Conservation (phyloP, 345 rosid genomes). For the Hypericum perforatum region DNA sequence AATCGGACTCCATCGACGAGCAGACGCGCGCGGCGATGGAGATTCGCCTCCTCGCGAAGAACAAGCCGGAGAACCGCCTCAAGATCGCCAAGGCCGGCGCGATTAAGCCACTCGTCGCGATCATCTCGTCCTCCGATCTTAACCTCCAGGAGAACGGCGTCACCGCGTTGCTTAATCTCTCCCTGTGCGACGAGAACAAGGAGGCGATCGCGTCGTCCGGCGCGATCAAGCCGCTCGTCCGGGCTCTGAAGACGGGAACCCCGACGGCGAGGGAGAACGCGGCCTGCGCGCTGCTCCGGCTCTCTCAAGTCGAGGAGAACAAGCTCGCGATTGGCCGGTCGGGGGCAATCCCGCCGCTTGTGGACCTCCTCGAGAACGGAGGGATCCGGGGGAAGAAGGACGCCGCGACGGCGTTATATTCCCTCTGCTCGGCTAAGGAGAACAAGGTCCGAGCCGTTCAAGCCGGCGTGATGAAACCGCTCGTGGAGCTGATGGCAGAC, state of each 20-base stretch:
- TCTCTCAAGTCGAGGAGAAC: constrained; percentile 79
- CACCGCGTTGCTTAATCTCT: constrained; percentile 80
- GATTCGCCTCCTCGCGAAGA: constrained; percentile 79
- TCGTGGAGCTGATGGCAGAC: constrained; percentile 92
- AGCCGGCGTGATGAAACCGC: constrained; percentile 68
- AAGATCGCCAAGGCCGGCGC: constrained; percentile 84
- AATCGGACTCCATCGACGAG: constrained; percentile 64
- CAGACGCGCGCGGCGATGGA: constrained; percentile 97
- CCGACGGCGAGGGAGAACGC: constrained; percentile 82
- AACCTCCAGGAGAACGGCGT: constrained; percentile 90
- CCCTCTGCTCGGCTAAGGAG: constrained; percentile 66
- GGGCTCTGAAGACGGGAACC: constrained; percentile 62
- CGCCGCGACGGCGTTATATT: constrained; percentile 85
- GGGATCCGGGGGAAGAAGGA: constrained; percentile 80
- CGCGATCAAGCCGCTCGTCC: constrained; percentile 75
- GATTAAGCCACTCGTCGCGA: constrained; percentile 55
- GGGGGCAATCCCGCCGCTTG: constrained; percentile 69
- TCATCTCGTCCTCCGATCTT: constrained; percentile 56
- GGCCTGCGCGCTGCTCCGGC: constrained; percentile 79
- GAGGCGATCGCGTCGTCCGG: constrained; percentile 61
- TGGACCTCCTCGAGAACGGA: constrained; percentile 56
- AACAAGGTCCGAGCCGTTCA: constrained; percentile 76
- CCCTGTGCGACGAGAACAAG: constrained; percentile 92
- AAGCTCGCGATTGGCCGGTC: constrained; percentile 83
- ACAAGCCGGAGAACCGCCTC: constrained; percentile 75